Evolutionary conservation across 2,329 filamentous ascomycete genomes (phyloP).

Genomic region (Pseudonectria buxi): DNA sequence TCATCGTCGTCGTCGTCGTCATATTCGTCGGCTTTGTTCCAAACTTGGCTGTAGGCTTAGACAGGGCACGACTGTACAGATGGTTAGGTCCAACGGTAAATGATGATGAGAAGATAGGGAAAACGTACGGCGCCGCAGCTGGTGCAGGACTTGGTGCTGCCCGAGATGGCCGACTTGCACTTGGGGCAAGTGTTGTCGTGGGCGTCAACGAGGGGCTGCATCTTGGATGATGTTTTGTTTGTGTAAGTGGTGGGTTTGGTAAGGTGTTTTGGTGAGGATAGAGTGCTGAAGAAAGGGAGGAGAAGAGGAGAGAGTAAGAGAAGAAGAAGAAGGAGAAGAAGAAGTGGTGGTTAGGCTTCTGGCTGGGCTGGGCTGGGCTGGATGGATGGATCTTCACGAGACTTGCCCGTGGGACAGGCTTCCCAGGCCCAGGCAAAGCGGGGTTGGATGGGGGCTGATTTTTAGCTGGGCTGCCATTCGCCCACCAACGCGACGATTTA

Average conservation of each 20-base stretch:
- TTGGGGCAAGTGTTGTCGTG: slow-evolving; percentile 45
- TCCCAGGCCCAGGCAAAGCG: too few relatives aligned
- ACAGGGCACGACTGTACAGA: too few relatives aligned
- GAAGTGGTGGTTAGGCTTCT: too few relatives aligned
- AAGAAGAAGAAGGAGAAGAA: not conserved
- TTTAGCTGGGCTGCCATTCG: too few relatives aligned
- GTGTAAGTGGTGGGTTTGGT: slow-evolving; percentile 1
- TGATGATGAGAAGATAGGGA: not conserved
- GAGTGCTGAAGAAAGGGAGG: not conserved
- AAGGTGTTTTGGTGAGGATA: not conserved
- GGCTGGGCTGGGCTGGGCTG: too few relatives aligned
- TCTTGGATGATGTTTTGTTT: slow-evolving; percentile 8
- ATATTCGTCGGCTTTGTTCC: not conserved
- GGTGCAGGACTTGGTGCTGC: slow-evolving; percentile 45
- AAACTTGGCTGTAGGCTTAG: too few relatives aligned
- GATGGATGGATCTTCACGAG: too few relatives aligned
- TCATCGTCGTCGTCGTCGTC: slow-evolving; percentile 1
- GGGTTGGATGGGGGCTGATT: too few relatives aligned
- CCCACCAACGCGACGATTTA: too few relatives aligned
- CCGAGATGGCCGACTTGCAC: slow-evolving; percentile 43
- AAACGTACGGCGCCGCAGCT: slow-evolving; percentile 51
- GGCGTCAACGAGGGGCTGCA: slow-evolving; percentile 31
- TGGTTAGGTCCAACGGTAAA: too few relatives aligned
- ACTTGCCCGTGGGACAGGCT: too few relatives aligned
- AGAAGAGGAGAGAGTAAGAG: not conserved